phyloP scores from a whole-genome alignment of 2,329 filamentous ascomycete genomes.

The Beauveria australis region DNA sequence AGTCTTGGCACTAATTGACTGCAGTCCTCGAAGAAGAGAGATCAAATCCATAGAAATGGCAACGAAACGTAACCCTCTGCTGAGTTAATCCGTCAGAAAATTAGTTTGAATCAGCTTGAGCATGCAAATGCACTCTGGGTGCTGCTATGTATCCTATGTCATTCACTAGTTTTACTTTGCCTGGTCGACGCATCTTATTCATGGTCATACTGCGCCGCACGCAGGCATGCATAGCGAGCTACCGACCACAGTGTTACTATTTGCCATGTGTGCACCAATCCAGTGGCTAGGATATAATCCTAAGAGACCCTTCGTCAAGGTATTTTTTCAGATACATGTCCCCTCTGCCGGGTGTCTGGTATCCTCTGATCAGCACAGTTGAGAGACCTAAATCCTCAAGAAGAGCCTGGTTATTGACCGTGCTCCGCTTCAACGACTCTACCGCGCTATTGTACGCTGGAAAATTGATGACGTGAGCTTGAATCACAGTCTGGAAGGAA shows the following conservation, averaged over 20 bases:
- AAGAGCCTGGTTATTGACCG: background rate
- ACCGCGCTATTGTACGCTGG: background rate
- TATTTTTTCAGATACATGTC: background rate
- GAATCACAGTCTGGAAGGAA: background rate
- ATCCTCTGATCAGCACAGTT: background rate
- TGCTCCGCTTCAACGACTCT: background rate
- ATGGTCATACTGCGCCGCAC: constrained; percentile 6
- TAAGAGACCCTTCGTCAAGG: background rate
- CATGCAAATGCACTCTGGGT: too few species aligned
- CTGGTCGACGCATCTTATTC: background rate
- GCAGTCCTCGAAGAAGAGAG: too few species aligned
- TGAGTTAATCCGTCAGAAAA: too few species aligned
- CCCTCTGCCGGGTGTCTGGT: background rate
- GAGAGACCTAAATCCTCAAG: background rate
- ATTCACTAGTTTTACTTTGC: background rate
- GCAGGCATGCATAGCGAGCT: background rate
- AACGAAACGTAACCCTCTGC: too few species aligned
- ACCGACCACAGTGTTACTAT: constrained; percentile 6
- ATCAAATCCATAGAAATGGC: too few species aligned
- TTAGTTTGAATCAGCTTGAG: too few species aligned
- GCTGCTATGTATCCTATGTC: too few species aligned
- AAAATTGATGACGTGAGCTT: background rate
- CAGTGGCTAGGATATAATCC: background rate
- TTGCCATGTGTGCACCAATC: background rate
- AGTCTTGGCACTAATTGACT: too few species aligned